Base-by-base conservation (phyloP, 345 rosid genomes). In the Conringia planisiliqua region DNA sequence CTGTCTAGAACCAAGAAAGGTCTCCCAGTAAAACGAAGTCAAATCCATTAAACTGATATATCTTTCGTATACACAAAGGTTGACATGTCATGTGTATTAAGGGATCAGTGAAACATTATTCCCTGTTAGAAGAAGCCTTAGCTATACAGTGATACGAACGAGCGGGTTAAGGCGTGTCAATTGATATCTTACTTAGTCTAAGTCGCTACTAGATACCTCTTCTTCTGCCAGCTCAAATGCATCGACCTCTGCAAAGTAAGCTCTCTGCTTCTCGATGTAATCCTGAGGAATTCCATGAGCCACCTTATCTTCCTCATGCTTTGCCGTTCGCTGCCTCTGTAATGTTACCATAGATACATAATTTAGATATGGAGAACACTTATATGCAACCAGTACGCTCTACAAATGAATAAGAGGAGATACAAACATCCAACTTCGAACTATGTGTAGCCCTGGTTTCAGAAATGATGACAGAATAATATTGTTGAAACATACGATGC, bases 181-280 rank as follows among this genome's bases (percentile, higher is more conserved):
- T 14, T 5, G 55, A 55, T 65, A 77, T 71, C 59, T 42, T 33
- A 70, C 51, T 80, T 72, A 86, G 69, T 86, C 89, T 66, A 79
- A 76, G 44, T 83, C 85, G 68, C 83, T 78, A 44, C 22, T 54
- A 17, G 89, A 78, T 73, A 82, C 89, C 81, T 89, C 95, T 83
- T 86, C 97, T 65, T 84, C 91, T 50, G 74, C 50, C n/a, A 91
- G 78, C 78, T 89, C 86, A 70, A 86, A 91, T 50, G 87, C 87
- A 81, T 91, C 97, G 29, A 91, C 46, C 75, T 89, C 91, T 1
- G 87, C 90, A 77, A 88, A 91, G 68, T 91, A 89, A 62, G 91
- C 90, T 82, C 66, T 83, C 73, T 89, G 91, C 79, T 80, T 70
- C 76, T 83, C 83, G 10, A 91, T 78, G 68, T 82, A 86, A 39